Evolutionary conservation across 1,284 basidiomycete genomes (phyloP).

Genomic region (Tylopilus sp.): DNA sequence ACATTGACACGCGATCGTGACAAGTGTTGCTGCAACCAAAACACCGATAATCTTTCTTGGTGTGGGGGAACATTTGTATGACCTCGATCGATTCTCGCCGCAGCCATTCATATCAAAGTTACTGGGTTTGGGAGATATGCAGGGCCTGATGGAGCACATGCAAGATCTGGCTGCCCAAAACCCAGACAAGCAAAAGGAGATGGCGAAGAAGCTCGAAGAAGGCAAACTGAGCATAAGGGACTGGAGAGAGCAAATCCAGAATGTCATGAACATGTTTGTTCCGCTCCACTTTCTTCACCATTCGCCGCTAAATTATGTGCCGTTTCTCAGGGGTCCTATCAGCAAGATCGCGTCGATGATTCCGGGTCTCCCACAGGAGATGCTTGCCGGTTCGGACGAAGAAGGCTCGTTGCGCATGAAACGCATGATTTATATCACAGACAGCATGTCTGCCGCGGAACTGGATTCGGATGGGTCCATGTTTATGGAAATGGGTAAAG

Average conservation of each 20-base stretch:
- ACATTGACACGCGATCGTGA: conserved; percentile 13
- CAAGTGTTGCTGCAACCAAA: conserved; percentile 93
- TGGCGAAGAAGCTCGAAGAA: conserved; percentile 97
- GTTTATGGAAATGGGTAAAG: conserved; percentile 83
- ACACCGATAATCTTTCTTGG: conserved; percentile 99
- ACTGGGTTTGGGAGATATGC: conserved; percentile 93
- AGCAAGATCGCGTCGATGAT: conserved; percentile 99
- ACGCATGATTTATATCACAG: conserved; percentile 98
- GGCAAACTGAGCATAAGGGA: conserved; percentile 96
- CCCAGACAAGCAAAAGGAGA: conserved; percentile 95
- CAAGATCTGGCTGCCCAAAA: conserved; percentile 91
- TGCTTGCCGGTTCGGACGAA: conserved; percentile 89
- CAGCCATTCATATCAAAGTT: conserved; percentile 98
- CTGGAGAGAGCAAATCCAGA: conserved; percentile 96
- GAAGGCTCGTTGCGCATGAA: conserved; percentile 92
- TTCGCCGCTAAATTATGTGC: conserved; percentile 6
- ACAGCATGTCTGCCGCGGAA: conserved; percentile 93
- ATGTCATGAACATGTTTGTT: conserved; percentile 94
- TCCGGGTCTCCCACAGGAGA: conserved; percentile 88
- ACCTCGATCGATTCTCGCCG: conserved; percentile 94
- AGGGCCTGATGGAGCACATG: conserved; percentile 97
- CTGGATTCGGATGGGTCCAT: conserved; percentile 93
- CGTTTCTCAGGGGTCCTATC: conserved; percentile 78
- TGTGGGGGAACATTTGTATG: conserved; percentile 94
- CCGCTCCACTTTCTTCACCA: conserved; percentile 4